These are phyloP conservation scores for Mortierella sp. DNA, from an alignment of 371 early-diverging fungal genomes.

Conservation along the genomic window DNA sequence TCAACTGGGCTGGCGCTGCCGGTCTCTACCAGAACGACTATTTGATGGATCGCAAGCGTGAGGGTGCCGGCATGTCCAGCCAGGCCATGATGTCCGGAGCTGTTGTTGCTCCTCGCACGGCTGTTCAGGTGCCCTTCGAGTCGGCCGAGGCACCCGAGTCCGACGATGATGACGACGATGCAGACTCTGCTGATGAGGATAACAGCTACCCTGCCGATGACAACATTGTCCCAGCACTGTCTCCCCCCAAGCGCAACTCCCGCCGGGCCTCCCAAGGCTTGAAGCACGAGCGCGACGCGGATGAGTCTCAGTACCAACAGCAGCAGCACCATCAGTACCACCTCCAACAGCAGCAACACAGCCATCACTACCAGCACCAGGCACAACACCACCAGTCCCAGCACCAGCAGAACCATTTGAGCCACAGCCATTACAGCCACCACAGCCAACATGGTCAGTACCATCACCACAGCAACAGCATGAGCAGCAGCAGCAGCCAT, in stretches of 20 bases:
- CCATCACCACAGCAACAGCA: slow-evolving; percentile 6
- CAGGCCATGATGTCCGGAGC: slow-evolving; percentile 23
- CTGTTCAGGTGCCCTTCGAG: slow-evolving; percentile 32
- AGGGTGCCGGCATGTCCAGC: slow-evolving; percentile 25
- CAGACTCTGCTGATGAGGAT: slow-evolving; percentile 30
- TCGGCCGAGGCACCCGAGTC: slow-evolving; percentile 11
- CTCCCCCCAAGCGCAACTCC: slow-evolving; percentile 21
- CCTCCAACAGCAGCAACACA: background rate
- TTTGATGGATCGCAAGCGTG: slow-evolving; percentile 50
- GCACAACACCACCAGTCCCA: background rate
- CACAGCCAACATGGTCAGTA: slow-evolving; percentile 6
- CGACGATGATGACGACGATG: slow-evolving; percentile 30
- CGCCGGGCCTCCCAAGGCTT: slow-evolving; percentile 19
- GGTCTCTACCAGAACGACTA: slow-evolving; percentile 38
- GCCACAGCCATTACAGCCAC: slow-evolving; percentile 9
- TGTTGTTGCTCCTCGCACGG: slow-evolving; percentile 22
- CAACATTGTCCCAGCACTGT: slow-evolving; percentile 27
- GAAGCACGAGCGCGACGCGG: slow-evolving; percentile 34
- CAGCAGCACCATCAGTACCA: background rate
- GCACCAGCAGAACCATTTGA: slow-evolving; percentile 13
- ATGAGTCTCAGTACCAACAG: background rate
- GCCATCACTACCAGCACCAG: background rate
- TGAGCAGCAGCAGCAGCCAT: background rate
- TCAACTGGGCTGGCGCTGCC: slow-evolving; percentile 31
- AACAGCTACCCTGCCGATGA: slow-evolving; percentile 28